Conservation (phyloP, 139 green algal genomes). For the Volvox reticuliferus region DNA sequence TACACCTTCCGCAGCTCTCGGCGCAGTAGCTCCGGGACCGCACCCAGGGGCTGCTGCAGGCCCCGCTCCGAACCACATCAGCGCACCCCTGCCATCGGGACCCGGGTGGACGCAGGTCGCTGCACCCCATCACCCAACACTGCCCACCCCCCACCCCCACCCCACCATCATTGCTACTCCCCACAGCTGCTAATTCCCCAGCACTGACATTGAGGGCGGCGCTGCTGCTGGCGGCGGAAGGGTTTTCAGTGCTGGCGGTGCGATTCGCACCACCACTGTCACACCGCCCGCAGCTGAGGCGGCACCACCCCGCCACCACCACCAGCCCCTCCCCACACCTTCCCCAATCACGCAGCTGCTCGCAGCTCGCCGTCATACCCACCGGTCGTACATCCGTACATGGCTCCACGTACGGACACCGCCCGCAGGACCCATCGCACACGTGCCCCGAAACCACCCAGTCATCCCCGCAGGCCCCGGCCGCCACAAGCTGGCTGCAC, state of each 20-base stretch:
- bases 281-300: neutral
- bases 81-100: neutral
- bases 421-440: constrained; percentile 16
- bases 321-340: neutral
- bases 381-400: neutral
- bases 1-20: neutral
- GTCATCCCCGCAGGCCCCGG: neutral
- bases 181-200: neutral
- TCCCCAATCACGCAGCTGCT: neutral
- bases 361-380: neutral
- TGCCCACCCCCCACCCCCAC: neutral
- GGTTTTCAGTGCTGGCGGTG: neutral
- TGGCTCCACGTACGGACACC: neutral
- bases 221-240: neutral
- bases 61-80: neutral
- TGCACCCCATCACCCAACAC: neutral
- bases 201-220: neutral
- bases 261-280: neutral
- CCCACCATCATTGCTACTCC: neutral
- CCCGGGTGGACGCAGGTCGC: constrained; percentile 7
- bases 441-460: neutral
- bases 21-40: neutral
- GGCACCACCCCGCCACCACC: constrained; percentile 6
- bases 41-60: neutral
- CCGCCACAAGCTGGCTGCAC: neutral